phyloP scores from a whole-genome alignment of 164 flowering plant species.

The Hamamelis virginiana region DNA sequence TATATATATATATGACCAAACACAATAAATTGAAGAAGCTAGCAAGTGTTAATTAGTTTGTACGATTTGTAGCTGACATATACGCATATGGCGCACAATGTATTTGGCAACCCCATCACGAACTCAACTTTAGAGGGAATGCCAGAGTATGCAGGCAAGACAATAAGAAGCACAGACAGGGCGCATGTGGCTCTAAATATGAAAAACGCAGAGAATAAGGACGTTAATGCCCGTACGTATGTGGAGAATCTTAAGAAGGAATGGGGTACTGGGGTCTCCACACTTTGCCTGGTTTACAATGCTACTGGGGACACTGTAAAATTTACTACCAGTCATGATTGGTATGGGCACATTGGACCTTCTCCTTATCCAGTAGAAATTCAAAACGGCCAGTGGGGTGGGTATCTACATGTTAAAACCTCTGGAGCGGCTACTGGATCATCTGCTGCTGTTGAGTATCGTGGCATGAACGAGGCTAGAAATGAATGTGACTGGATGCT shows the following conservation, averaged over 20 bases:
- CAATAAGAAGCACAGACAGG: not conserved
- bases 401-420: not conserved
- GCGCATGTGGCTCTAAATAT: slow-evolving; percentile 2
- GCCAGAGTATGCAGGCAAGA: slow-evolving; percentile 1
- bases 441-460: not conserved
- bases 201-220: not conserved
- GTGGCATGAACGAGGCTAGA: slow-evolving; percentile 2
- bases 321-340: not conserved
- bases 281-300: too few species aligned
- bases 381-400: slow-evolving; percentile 8
- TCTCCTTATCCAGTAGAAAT: not conserved
- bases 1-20: too few species aligned
- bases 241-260: not conserved
- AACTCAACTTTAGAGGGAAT: slow-evolving; percentile 3
- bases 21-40: too few species aligned
- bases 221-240: not conserved
- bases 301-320: too few species aligned
- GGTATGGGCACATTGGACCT: not conserved
- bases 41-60: too few species aligned
- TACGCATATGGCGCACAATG: too few species aligned
- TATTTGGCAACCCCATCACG: slow-evolving; percentile 3
- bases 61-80: too few species aligned
- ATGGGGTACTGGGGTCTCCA: not conserved
- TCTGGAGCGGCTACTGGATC: not conserved
- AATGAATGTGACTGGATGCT: not conserved